Base-by-base conservation (phyloP, 768 basidiomycete species). In the Gautieria morchelliformis region DNA sequence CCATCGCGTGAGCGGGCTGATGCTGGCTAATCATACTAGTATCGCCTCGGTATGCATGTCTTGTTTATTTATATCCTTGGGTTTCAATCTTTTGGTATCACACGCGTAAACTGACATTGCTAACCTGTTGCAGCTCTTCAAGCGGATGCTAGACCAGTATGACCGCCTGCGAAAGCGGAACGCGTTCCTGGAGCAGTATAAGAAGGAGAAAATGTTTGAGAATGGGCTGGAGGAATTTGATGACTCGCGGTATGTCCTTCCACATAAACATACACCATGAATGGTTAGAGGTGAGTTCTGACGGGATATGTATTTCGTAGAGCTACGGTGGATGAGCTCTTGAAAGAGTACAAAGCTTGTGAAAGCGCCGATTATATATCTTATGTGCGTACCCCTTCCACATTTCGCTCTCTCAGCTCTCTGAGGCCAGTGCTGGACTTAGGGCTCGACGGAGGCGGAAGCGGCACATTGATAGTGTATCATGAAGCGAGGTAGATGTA, bases 11-110 rank as follows among this genome's bases (percentile, higher is more conserved):
- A 97, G 94, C 68, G 95, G 95, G 0, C 77, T 99, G 52, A 98
- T 99, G 96, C 80, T 99, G 51, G 96, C 94, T 10, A 99, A 99
- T 65, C 96, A 99, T 69, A 99, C 96, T n/a, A 93, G 93, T 64
- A 93, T 99, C 59, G 92, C 92, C 27, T 93, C 93, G 35, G 90
- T 94, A 63, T 41, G 87, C 78, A 9, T 48, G 30, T 19, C 32
- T 17, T n/a, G 9, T 44, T 10, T n/a, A 3, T 58, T 45, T 45
- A 51, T 22, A 50, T 30, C 51, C 41, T 37, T n/a, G 12, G 19
- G 42, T 54, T 50, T 27, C 27, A 4, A 24, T 27, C 20, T 10
- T 37, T 9, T 9, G 9, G 35, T 37, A 37, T 37, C 9, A 9
- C 39, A 0, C 20, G 22, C 14, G 27, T 32, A n/a, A 39, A 32